Evolutionary conservation across 768 basidiomycete genomes (phyloP).

Genomic region (Panellus pusillus): DNA sequence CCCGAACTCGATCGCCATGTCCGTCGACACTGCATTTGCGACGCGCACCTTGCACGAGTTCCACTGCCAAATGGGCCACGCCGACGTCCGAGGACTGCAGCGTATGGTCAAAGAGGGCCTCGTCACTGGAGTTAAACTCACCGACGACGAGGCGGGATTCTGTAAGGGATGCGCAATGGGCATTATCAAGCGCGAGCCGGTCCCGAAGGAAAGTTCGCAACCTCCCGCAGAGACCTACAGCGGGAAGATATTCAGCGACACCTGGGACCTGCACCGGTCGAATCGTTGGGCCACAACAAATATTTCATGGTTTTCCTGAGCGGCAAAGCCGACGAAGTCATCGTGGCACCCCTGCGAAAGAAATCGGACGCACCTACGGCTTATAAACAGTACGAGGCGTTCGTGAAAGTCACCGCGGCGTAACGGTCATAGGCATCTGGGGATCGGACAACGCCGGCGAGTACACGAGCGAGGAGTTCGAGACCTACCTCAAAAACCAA

Average conservation of each 20-base stretch:
- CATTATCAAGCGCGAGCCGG: conserved; percentile 20
- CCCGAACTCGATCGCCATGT: background rate
- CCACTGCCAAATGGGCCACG: conserved; percentile 28
- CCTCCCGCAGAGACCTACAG: conserved; percentile 10
- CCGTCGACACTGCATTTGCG: background rate
- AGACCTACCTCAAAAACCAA: conserved; percentile 7
- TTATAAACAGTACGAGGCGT: conserved; percentile 7
- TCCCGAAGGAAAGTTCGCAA: background rate
- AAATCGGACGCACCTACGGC: conserved; percentile 8
- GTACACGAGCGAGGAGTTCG: conserved; percentile 22
- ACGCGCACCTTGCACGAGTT: conserved; percentile 20
- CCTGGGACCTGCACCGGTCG: conserved; percentile 22
- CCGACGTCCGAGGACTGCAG: conserved; percentile 11
- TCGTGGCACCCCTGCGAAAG: background rate
- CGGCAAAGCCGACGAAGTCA: conserved; percentile 13
- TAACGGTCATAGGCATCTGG: conserved; percentile 10
- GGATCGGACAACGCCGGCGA: conserved; percentile 22
- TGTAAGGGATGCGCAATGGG: conserved; percentile 33
- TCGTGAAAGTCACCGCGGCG: conserved; percentile 12
- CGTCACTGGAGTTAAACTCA: conserved; percentile 24
- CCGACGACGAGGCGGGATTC: conserved; percentile 5
- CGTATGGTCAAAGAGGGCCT: conserved; percentile 17
- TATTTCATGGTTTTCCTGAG: conserved; percentile 27
- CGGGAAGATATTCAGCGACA: conserved; percentile 21
- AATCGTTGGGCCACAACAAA: background rate